phyloP scores from a whole-genome alignment of 805 yeast species.

The Candida peoriensis region DNA sequence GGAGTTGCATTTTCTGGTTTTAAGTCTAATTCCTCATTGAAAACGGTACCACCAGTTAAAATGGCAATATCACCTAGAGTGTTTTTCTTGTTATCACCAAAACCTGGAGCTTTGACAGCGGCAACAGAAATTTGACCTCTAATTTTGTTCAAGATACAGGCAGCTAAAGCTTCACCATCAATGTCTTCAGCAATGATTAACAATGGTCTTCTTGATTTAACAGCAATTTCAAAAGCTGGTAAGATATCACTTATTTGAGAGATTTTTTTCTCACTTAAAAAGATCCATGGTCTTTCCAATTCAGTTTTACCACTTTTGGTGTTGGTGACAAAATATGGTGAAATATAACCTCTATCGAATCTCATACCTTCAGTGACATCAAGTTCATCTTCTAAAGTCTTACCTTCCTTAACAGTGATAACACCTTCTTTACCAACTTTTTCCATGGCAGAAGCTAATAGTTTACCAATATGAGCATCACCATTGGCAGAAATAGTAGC shows the following conservation, averaged over 20 bases:
- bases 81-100: constrained; percentile 98
- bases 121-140: constrained; percentile 98
- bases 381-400: constrained; percentile 93
- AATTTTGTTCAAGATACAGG: constrained; percentile 94
- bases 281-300: constrained; percentile 88
- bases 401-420: constrained; percentile 96
- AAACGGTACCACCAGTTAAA: constrained; percentile 66
- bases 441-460: constrained; percentile 96
- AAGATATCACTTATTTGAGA: constrained; percentile 83
- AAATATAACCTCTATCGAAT: constrained; percentile 96
- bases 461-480: constrained; percentile 86
- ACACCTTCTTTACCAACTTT: constrained; percentile 99
- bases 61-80: constrained; percentile 92
- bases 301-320: constrained; percentile 85
- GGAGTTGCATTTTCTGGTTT: constrained; percentile 95
- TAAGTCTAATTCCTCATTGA: constrained; percentile 70
- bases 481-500: constrained; percentile 99
- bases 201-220: constrained; percentile 91
- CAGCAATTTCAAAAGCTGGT: constrained; percentile 91
- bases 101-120: constrained; percentile 98
- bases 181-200: constrained; percentile 93
- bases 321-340: constrained; percentile 96
- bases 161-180: constrained; percentile 98
- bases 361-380: constrained; percentile 99
- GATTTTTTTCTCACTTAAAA: constrained; percentile 85